phyloP scores from a whole-genome alignment of 345 rosid species.

The Euphorbia lathyris region DNA sequence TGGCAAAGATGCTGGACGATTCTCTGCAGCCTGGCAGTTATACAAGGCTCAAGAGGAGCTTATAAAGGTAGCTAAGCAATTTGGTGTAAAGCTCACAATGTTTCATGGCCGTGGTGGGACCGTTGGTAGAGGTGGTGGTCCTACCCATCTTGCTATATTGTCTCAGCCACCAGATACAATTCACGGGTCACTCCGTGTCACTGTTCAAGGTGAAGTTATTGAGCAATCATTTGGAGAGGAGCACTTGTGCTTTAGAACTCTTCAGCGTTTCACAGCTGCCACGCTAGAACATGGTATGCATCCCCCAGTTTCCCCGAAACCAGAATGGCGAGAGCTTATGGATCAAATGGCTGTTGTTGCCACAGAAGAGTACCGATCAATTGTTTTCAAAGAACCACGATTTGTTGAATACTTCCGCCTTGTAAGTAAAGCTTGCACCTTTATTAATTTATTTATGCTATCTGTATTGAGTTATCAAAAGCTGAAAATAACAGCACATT shows the following conservation, averaged over 20 bases:
- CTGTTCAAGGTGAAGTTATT: constrained; percentile 96
- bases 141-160: constrained; percentile 96
- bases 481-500: constrained; percentile 12
- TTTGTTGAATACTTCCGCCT: constrained; percentile 97
- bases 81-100: constrained; percentile 91
- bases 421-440: constrained; percentile 42
- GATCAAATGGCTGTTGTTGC: constrained; percentile 93
- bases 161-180: constrained; percentile 99
- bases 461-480: constrained; percentile 5
- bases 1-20: constrained; percentile 94
- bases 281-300: constrained; percentile 97
- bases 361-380: constrained; percentile 85
- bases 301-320: constrained; percentile 88
- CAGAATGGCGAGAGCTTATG: constrained; percentile 88
- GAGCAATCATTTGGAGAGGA: constrained; percentile 97
- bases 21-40: constrained; percentile 98
- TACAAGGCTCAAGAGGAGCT: constrained; percentile 99
- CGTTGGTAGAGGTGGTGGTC: constrained; percentile 99
- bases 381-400: constrained; percentile 86
- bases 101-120: constrained; percentile 99
- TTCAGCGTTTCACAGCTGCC: constrained; percentile 96
- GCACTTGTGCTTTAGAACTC: constrained; percentile 89
- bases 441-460: neutral
- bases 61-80: constrained; percentile 77
- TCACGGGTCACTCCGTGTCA: constrained; percentile 88